phyloP scores from a whole-genome alignment of 1,284 basidiomycete genomes.

The Mycosarcoma mackinlayi region DNA sequence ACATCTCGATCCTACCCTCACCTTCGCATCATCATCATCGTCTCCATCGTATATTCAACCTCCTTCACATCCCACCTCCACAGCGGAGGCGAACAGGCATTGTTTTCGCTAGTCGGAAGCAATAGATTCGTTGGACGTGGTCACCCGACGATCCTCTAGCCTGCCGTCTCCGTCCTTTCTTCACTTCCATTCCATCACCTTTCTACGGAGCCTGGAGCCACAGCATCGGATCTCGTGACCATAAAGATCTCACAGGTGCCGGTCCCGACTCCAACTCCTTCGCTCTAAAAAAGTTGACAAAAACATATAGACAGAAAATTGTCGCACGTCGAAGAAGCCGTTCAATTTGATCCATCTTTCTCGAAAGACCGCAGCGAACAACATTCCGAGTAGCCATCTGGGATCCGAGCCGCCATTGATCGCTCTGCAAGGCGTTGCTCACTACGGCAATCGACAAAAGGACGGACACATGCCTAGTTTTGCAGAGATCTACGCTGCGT shows the following conservation, averaged over 20 bases:
- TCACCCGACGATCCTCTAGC: slow-evolving; percentile 31
- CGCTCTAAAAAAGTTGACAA: no score
- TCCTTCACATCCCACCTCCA: background rate
- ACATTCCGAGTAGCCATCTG: no score
- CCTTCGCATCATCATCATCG: background rate
- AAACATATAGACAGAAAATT: no score
- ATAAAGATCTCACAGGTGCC: no score
- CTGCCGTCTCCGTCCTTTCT: slow-evolving; percentile 8
- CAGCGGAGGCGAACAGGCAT: slow-evolving; percentile 9
- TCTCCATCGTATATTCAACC: background rate
- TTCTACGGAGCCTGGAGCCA: background rate
- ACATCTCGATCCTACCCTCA: no score
- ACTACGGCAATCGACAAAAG: background rate
- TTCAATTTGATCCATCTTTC: no score
- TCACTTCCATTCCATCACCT: background rate
- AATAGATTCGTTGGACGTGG: slow-evolving; percentile 38
- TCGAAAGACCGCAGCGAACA: no score
- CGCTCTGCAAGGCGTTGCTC: no score
- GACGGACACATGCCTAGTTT: slow-evolving; percentile 33
- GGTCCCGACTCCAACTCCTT: no score
- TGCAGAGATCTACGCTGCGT: slow-evolving; percentile 52
- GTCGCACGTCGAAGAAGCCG: no score
- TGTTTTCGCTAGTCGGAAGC: slow-evolving; percentile 17
- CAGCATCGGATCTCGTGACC: no score
- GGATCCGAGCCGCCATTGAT: no score